These are phyloP conservation scores for Tubosaeta sp. DNA, from an alignment of 768 basidiomycete species.

Conservation along the genomic window DNA sequence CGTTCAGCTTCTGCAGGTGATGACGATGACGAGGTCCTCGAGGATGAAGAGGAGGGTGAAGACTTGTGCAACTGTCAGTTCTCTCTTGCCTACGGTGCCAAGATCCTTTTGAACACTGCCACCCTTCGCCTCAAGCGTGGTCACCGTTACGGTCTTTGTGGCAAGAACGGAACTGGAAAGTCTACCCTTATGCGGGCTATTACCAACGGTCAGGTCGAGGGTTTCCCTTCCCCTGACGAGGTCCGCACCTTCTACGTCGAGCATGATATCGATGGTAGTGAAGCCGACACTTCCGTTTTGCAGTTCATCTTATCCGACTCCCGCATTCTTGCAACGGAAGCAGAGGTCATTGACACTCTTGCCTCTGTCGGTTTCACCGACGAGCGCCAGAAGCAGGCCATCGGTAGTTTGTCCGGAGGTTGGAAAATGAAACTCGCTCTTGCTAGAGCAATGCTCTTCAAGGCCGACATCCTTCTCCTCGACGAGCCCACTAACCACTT, in stretches of 20 bases:
- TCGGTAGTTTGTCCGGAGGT: slow-evolving; percentile 92
- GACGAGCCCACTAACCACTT: slow-evolving; percentile 97
- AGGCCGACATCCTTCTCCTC: slow-evolving; percentile 92
- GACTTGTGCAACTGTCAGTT: slow-evolving; percentile 99
- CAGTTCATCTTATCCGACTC: slow-evolving; percentile 84
- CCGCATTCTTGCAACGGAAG: slow-evolving; percentile 66
- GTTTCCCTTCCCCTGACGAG: slow-evolving; percentile 95
- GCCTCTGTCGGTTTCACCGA: slow-evolving; percentile 89
- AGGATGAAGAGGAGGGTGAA: slow-evolving; percentile 97
- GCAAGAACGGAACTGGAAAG: slow-evolving; percentile 98
- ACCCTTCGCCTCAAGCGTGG: slow-evolving; percentile 97
- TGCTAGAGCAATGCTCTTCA: slow-evolving; percentile 96
- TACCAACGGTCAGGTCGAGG: slow-evolving; percentile 94
- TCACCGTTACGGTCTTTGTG: slow-evolving; percentile 97
- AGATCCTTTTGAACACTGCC: slow-evolving; percentile 96
- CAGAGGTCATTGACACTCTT: slow-evolving; percentile 76
- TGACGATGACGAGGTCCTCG: slow-evolving; percentile 61
- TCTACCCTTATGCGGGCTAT: slow-evolving; percentile 92
- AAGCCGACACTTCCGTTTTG: slow-evolving; percentile 86
- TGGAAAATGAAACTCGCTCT: slow-evolving; percentile 99
- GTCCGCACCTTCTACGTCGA: slow-evolving; percentile 99
- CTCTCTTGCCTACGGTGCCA: slow-evolving; percentile 98
- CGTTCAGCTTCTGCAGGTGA: slow-evolving; percentile 77
- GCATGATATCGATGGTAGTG: slow-evolving; percentile 97
- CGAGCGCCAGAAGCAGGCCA: slow-evolving; percentile 79